Evolutionary conservation across 371 early-diverging fungal genomes (phyloP).

Genomic region (Circinella minor): DNA sequence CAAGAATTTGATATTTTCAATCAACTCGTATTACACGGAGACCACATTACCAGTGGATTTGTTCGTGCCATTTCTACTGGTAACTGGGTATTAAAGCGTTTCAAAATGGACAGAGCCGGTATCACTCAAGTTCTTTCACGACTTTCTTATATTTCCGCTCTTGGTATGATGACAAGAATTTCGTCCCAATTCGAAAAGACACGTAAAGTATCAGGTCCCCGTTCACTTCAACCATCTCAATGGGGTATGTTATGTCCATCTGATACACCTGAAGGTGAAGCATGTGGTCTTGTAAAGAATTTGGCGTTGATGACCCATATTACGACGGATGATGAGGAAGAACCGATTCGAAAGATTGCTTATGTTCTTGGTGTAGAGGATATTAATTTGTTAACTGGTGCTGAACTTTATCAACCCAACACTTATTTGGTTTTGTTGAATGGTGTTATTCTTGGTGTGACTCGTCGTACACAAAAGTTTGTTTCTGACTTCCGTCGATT

Average conservation of each 20-base stretch:
- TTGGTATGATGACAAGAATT: conserved; percentile 99
- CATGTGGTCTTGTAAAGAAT: conserved; percentile 99
- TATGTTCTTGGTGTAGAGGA: conserved; percentile 91
- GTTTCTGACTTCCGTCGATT: conserved; percentile 83
- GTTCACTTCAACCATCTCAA: conserved; percentile 98
- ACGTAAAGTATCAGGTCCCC: conserved; percentile 98
- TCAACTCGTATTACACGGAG: conserved; percentile 85
- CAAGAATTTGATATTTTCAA: conserved; percentile 95
- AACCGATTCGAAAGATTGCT: conserved; percentile 75
- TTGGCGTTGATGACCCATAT: conserved; percentile 99
- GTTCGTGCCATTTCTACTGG: conserved; percentile 98
- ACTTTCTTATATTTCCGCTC: conserved; percentile 95
- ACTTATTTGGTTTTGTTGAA: conserved; percentile 91
- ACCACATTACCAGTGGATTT: conserved; percentile 95
- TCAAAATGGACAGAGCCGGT: conserved; percentile 99
- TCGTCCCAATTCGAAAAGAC: conserved; percentile 99
- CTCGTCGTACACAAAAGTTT: conserved; percentile 80
- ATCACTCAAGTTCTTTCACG: conserved; percentile 98
- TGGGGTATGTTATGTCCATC: conserved; percentile 99
- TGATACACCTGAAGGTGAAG: conserved; percentile 99
- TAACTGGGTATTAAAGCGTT: conserved; percentile 99
- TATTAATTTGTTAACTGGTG: conserved; percentile 81
- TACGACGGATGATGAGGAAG: conserved; percentile 94
- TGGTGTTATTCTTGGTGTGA: conserved; percentile 90
- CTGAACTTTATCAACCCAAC: conserved; percentile 76